Evolutionary conservation across 2,329 filamentous ascomycete species (phyloP).

Genomic region (Fonsecaea monophora): DNA sequence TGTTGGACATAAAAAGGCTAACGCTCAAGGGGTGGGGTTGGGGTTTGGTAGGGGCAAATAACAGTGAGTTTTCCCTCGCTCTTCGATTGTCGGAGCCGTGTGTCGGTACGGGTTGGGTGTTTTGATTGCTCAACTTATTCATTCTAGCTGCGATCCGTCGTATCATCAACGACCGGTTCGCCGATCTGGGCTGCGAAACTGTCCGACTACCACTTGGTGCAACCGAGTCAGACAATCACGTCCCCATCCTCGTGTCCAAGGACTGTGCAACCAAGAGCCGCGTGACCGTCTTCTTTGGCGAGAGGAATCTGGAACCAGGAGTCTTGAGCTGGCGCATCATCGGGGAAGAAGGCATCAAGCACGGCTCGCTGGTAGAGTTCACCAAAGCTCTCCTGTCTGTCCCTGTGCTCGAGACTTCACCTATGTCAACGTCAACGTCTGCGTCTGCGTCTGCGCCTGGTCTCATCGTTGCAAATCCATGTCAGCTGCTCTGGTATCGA

Average conservation of each 20-base stretch:
- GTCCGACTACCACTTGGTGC: conserved; percentile 67
- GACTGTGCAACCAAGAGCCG: conserved; percentile 65
- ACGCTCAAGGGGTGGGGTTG: neutral
- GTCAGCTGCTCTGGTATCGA: conserved; percentile 78
- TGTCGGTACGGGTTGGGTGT: neutral
- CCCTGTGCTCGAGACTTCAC: conserved; percentile 21
- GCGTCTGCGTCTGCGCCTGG: conserved; percentile 49
- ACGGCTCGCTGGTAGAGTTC: conserved; percentile 73
- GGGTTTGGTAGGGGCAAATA: conserved; percentile 65
- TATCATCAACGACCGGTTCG: conserved; percentile 68
- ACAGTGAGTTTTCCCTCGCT: conserved; percentile 59
- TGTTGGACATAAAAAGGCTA: neutral
- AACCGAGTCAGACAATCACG: conserved; percentile 58
- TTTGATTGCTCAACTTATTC: neutral
- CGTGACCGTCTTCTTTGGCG: conserved; percentile 76
- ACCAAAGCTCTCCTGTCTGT: conserved; percentile 59
- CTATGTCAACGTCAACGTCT: neutral
- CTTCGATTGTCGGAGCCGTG: neutral
- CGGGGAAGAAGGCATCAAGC: conserved; percentile 68
- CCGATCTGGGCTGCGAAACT: conserved; percentile 64
- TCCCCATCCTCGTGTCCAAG: conserved; percentile 71
- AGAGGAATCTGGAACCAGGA: conserved; percentile 74
- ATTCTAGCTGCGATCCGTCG: conserved; percentile 65
- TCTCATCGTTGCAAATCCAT: conserved; percentile 78
- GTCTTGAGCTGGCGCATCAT: conserved; percentile 74